Evolutionary conservation across 2,329 filamentous ascomycete genomes (phyloP).

Genomic region (Aspergillus hiratsukae): DNA sequence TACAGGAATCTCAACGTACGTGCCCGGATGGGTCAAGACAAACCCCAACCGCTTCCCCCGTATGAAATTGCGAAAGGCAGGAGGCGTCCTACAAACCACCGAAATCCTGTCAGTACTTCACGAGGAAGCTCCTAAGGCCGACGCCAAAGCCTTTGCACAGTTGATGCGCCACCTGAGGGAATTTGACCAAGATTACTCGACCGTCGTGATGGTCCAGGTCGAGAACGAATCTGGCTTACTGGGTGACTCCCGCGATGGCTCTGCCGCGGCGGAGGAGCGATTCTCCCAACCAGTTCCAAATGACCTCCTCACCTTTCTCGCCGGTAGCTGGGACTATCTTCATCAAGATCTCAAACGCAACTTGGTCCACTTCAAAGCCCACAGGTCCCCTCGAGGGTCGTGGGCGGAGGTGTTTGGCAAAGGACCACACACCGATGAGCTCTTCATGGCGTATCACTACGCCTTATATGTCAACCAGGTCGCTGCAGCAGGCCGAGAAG

Average conservation of each 20-base stretch:
- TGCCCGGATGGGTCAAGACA: slow-evolving; percentile 37
- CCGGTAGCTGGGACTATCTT: not conserved
- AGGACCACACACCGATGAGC: slow-evolving; percentile 37
- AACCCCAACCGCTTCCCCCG: slow-evolving; percentile 9
- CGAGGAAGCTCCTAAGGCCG: slow-evolving; percentile 30
- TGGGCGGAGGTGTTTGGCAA: slow-evolving; percentile 43
- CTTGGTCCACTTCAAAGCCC: slow-evolving; percentile 22
- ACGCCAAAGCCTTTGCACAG: slow-evolving; percentile 37
- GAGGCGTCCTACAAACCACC: slow-evolving; percentile 21
- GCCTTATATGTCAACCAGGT: slow-evolving; percentile 40
- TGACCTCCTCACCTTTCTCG: slow-evolving; percentile 31
- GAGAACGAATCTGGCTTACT: slow-evolving; percentile 53
- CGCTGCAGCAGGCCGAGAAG: slow-evolving; percentile 38
- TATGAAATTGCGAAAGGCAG: slow-evolving; percentile 1
- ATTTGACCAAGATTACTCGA: slow-evolving; percentile 44
- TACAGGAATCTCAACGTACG: slow-evolving; percentile 31
- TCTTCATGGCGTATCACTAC: slow-evolving; percentile 49
- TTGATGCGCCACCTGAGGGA: slow-evolving; percentile 40
- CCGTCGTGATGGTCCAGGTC: slow-evolving; percentile 56
- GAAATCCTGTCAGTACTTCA: slow-evolving; percentile 38
- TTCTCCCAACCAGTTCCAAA: slow-evolving; percentile 38
- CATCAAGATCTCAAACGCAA: slow-evolving; percentile 24
- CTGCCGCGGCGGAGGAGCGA: slow-evolving; percentile 36
- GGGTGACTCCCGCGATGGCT: slow-evolving; percentile 50
- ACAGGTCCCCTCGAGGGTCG: slow-evolving; percentile 14